phyloP scores from a whole-genome alignment of 2,329 filamentous ascomycete species.

The Colletotrichum navitas region DNA sequence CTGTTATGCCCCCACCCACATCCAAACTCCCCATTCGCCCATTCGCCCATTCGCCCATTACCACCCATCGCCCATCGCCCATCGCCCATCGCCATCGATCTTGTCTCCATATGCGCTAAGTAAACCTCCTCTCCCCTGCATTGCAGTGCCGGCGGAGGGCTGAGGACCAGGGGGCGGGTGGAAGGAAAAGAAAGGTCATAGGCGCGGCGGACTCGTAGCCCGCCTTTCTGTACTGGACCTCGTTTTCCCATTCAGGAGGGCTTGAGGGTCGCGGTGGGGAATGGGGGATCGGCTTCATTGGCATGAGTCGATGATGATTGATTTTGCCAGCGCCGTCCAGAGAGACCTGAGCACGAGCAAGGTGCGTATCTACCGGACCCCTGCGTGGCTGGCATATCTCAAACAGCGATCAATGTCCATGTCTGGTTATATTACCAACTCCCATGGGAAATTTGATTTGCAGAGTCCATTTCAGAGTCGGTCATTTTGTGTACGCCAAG shows the following conservation, averaged over 20 bases:
- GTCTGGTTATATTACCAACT: not conserved
- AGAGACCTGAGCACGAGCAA: slow-evolving; percentile 8
- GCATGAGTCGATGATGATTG: slow-evolving; percentile 10
- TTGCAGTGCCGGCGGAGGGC: slow-evolving; percentile 19
- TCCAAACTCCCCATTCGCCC: not conserved
- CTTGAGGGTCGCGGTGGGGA: no score
- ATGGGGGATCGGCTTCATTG: not conserved
- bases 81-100: slow-evolving; percentile 1
- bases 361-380: not conserved
- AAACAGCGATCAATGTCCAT: not conserved
- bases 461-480: not conserved
- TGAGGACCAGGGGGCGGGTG: slow-evolving; percentile 16
- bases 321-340: not conserved
- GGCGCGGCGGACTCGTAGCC: slow-evolving; percentile 18
- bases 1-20: not conserved
- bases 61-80: not conserved
- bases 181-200: slow-evolving; percentile 14
- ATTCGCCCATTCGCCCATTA: not conserved
- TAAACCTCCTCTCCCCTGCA: not conserved
- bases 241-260: not conserved
- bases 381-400: slow-evolving; percentile 7
- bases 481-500: not conserved
- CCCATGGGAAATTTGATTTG: not conserved
- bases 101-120: not conserved
- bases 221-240: not conserved